Percentiles rank a stretch among this genome's conserved stretches.
phyloP scores from a whole-genome alignment of 345 rosid species.

The Citrus australasica region DNA sequence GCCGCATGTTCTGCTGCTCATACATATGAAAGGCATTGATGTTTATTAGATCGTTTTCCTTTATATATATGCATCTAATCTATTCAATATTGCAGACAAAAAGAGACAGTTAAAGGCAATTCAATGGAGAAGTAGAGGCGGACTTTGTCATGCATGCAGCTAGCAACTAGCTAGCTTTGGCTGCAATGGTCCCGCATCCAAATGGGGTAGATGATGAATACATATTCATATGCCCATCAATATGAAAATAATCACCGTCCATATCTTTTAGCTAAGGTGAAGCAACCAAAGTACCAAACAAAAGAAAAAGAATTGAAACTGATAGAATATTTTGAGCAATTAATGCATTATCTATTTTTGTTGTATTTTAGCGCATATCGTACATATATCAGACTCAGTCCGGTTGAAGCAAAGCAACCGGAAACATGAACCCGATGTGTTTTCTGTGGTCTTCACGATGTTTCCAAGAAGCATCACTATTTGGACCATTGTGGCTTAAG shows the following conservation, averaged over 20 bases:
- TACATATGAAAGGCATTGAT: too few species aligned
- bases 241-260: background rate
- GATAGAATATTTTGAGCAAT: background rate
- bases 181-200: conserved; percentile 25
- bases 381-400: background rate
- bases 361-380: background rate
- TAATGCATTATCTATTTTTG: background rate
- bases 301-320: too few species aligned
- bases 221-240: background rate
- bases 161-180: background rate
- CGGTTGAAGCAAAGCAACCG: conserved; percentile 2
- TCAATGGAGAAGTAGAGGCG: conserved; percentile 19
- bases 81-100: background rate
- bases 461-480: conserved; percentile 13
- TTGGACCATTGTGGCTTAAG: background rate
- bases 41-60: too few species aligned
- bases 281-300: background rate
- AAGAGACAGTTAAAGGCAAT: conserved; percentile 15
- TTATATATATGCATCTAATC: too few species aligned
- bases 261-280: conserved; percentile 18
- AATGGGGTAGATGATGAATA: background rate
- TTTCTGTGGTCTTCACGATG: conserved; percentile 14
- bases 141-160: background rate
- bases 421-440: conserved; percentile 19
- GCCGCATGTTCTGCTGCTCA: too few species aligned